Conservation (phyloP, 2,329 filamentous ascomycete species). For the Trichophyton mentagrophytes region DNA sequence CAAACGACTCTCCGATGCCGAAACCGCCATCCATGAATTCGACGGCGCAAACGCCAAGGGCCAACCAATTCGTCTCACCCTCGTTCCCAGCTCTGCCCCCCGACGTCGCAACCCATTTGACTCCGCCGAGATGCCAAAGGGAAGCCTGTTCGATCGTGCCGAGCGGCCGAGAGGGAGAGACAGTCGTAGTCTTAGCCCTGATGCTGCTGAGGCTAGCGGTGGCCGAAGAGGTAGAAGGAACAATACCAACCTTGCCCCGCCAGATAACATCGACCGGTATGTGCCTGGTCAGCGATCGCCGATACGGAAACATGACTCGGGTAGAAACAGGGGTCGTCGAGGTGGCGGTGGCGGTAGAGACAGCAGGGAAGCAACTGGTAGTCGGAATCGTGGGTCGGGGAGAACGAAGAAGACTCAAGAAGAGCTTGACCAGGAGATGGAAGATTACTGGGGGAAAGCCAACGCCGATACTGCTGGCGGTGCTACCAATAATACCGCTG, state of each 20-base stretch:
- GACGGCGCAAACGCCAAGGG: slow-evolving; percentile 84
- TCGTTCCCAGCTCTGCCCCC: slow-evolving; percentile 38
- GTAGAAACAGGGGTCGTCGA: slow-evolving; percentile 38
- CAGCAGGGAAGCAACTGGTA: slow-evolving; percentile 22
- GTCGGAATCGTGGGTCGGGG: slow-evolving; percentile 35
- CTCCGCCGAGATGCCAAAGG: slow-evolving; percentile 36
- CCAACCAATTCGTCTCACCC: slow-evolving; percentile 64
- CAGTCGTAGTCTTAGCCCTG: slow-evolving; percentile 33
- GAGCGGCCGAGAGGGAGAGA: slow-evolving; percentile 33
- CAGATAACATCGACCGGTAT: slow-evolving; percentile 66
- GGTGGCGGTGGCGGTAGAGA: slow-evolving; percentile 36
- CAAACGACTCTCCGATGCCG: slow-evolving; percentile 55
- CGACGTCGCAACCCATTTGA: slow-evolving; percentile 37
- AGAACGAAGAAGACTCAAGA: slow-evolving; percentile 76
- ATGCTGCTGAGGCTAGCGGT: slow-evolving; percentile 25
- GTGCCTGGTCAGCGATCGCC: slow-evolving; percentile 47
- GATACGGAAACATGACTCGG: slow-evolving; percentile 36
- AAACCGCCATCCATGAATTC: slow-evolving; percentile 62
- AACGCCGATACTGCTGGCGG: slow-evolving; percentile 24
- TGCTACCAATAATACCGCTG: not conserved
- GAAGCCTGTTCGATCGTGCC: slow-evolving; percentile 56
- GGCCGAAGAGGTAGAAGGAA: slow-evolving; percentile 38
- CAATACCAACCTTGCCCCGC: slow-evolving; percentile 42
- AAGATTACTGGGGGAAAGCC: slow-evolving; percentile 63
- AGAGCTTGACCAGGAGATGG: slow-evolving; percentile 93